Evolutionary conservation across 805 yeast species (phyloP).

Genomic region (Saturnispora halmiae): DNA sequence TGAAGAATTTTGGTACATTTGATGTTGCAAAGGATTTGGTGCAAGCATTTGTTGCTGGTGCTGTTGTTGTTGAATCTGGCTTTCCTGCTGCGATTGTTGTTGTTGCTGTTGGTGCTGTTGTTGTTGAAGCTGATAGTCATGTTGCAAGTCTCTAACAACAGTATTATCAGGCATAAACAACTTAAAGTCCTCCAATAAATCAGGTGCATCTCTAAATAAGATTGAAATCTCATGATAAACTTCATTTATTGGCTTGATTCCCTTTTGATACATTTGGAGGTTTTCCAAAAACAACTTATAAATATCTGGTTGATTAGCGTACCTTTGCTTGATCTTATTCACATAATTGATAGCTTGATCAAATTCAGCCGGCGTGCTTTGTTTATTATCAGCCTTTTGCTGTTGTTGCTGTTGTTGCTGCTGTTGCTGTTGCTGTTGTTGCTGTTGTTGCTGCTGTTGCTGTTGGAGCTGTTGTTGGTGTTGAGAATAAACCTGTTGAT

Average conservation of each 20-base stretch:
- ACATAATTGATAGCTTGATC: slow-evolving; percentile 96
- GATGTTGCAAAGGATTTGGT: not conserved
- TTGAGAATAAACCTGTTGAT: slow-evolving; percentile 9
- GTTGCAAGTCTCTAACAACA: slow-evolving; percentile 24
- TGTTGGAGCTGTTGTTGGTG: slow-evolving; percentile 7
- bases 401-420: slow-evolving; percentile 17
- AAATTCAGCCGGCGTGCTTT: slow-evolving; percentile 76
- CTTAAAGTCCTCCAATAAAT: slow-evolving; percentile 86
- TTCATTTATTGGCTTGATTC: slow-evolving; percentile 89
- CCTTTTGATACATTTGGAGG: slow-evolving; percentile 92
- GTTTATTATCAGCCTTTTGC: slow-evolving; percentile 21
- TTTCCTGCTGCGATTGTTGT: not conserved
- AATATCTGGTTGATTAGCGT: slow-evolving; percentile 88
- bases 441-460: slow-evolving; percentile 16
- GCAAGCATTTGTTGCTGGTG: not conserved
- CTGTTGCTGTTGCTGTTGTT: slow-evolving; percentile 14
- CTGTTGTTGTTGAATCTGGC: not conserved
- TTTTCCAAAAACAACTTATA: slow-evolving; percentile 93
- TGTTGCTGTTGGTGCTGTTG: not conserved
- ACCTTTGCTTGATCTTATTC: slow-evolving; percentile 89
- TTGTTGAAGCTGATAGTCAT: slow-evolving; percentile 12
- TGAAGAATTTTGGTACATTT: slow-evolving; percentile 4
- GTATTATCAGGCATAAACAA: slow-evolving; percentile 84
- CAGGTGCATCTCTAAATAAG: slow-evolving; percentile 88
- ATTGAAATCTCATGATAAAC: slow-evolving; percentile 90